Evolutionary conservation across 257 asterid species (phyloP).

Genomic region (Primulina huaijiensis): DNA sequence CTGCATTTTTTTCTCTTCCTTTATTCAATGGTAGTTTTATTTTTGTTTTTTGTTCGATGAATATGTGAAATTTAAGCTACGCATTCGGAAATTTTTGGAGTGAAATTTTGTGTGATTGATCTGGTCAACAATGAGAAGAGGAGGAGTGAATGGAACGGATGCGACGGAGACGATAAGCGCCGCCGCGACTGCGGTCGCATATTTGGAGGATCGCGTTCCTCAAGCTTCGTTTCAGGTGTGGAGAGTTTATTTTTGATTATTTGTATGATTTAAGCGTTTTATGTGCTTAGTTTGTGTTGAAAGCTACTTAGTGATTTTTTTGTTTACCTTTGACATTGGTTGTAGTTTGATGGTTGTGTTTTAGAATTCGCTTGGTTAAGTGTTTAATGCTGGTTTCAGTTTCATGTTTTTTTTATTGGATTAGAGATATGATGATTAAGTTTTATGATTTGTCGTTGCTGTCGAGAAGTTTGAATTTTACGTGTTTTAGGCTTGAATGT

Average conservation of each 20-base stretch:
- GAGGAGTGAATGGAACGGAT: slow-evolving; percentile 45
- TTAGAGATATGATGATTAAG: slow-evolving; percentile 31
- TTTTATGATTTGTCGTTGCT: slow-evolving; percentile 14
- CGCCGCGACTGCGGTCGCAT: slow-evolving; percentile 90
- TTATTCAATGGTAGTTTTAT: background rate
- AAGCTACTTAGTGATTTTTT: slow-evolving; percentile 14
- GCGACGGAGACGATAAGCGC: slow-evolving; percentile 81
- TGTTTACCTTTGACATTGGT: background rate
- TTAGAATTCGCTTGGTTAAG: slow-evolving; percentile 2
- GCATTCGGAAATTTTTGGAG: background rate
- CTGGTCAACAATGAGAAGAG: slow-evolving; percentile 47
- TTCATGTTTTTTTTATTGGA: slow-evolving; percentile 8
- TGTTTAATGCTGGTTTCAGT: background rate
- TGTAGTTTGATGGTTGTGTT: slow-evolving; percentile 8
- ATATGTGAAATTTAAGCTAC: slow-evolving; percentile 4
- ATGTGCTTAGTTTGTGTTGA: slow-evolving; percentile 8
- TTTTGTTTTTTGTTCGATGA: slow-evolving; percentile 18
- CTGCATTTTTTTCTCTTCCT: slow-evolving; percentile 17
- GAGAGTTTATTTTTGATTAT: background rate
- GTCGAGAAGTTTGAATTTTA: slow-evolving; percentile 8
- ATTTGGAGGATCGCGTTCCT: slow-evolving; percentile 56
- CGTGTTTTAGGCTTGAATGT: slow-evolving; percentile 3
- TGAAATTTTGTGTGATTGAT: slow-evolving; percentile 27
- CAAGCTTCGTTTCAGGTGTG: slow-evolving; percentile 59
- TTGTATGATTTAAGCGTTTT: slow-evolving; percentile 16